Evolutionary conservation across 768 basidiomycete genomes (phyloP).

Genomic region (Tricholoma sp.): DNA sequence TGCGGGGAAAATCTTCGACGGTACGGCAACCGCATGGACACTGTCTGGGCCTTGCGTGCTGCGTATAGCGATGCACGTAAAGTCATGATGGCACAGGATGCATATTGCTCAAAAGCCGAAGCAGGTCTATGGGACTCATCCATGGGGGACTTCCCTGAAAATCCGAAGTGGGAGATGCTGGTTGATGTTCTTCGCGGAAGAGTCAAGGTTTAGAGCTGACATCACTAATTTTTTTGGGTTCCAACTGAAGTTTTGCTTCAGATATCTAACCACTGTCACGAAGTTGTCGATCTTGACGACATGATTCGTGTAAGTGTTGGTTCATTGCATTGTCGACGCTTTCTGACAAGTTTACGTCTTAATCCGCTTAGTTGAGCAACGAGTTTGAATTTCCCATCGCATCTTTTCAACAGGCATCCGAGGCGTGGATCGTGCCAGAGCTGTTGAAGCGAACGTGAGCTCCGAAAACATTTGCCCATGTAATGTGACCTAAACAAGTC

Average conservation of each 20-base stretch:
- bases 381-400: conserved; percentile 85
- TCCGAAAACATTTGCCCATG: conserved; percentile 7
- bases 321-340: background rate
- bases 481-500: background rate
- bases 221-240: background rate
- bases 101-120: conserved; percentile 61
- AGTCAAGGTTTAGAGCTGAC: conserved; percentile 54
- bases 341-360: background rate
- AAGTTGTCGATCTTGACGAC: conserved; percentile 67
- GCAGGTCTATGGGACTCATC: conserved; percentile 38
- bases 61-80: conserved; percentile 74
- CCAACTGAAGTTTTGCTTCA: conserved; percentile 17
- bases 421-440: conserved; percentile 85
- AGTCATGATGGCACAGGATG: conserved; percentile 65
- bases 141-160: conserved; percentile 57
- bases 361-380: conserved; percentile 58
- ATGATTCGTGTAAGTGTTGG: conserved; percentile 51
- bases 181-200: conserved; percentile 82
- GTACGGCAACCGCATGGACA: conserved; percentile 70
- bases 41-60: conserved; percentile 70
- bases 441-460: conserved; percentile 69
- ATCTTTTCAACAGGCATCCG: conserved; percentile 84
- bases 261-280: conserved; percentile 67
- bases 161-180: conserved; percentile 67
- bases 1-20: conserved; percentile 48